phyloP scores from a whole-genome alignment of 2,329 filamentous ascomycete species.

The Rhynchosporium secalis region DNA sequence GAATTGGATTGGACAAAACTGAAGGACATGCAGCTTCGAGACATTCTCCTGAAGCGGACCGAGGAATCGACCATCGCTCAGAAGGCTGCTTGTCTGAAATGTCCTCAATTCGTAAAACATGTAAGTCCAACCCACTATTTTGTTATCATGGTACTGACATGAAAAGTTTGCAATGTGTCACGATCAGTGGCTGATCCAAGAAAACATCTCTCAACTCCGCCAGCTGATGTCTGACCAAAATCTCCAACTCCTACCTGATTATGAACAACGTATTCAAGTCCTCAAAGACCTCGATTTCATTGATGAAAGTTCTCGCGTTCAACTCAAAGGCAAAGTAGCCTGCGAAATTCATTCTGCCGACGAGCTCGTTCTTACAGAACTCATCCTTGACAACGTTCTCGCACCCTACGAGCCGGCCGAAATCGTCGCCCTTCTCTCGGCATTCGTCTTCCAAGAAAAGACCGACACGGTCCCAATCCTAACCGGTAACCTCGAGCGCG shows the following conservation, averaged over 20 bases:
- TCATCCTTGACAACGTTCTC: slow-evolving; percentile 94
- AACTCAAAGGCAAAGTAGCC: slow-evolving; percentile 96
- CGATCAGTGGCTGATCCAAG: slow-evolving; percentile 93
- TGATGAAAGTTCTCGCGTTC: slow-evolving; percentile 81
- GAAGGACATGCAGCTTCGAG: slow-evolving; percentile 78
- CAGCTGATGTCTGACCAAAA: slow-evolving; percentile 95
- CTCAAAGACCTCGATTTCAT: slow-evolving; percentile 91
- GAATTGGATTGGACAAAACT: slow-evolving; percentile 82
- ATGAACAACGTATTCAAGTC: slow-evolving; percentile 90
- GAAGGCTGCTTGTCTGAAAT: slow-evolving; percentile 64
- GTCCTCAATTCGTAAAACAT: slow-evolving; percentile 82
- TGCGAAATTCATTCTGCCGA: slow-evolving; percentile 98
- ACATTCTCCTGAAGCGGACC: slow-evolving; percentile 71
- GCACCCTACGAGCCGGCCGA: slow-evolving; percentile 95
- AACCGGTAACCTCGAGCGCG: slow-evolving; percentile 77
- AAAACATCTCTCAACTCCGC: slow-evolving; percentile 85
- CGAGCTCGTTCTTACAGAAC: slow-evolving; percentile 91
- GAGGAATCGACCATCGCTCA: slow-evolving; percentile 64
- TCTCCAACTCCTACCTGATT: slow-evolving; percentile 90
- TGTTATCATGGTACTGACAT: background rate
- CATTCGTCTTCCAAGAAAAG: slow-evolving; percentile 98
- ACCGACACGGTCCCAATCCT: slow-evolving; percentile 79
- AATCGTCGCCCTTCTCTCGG: slow-evolving; percentile 89
- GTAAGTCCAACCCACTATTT: slow-evolving; percentile 50
- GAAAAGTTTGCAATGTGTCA: slow-evolving; percentile 90